phyloP scores from a whole-genome alignment of 164 flowering plant species.

The Sedum album region DNA sequence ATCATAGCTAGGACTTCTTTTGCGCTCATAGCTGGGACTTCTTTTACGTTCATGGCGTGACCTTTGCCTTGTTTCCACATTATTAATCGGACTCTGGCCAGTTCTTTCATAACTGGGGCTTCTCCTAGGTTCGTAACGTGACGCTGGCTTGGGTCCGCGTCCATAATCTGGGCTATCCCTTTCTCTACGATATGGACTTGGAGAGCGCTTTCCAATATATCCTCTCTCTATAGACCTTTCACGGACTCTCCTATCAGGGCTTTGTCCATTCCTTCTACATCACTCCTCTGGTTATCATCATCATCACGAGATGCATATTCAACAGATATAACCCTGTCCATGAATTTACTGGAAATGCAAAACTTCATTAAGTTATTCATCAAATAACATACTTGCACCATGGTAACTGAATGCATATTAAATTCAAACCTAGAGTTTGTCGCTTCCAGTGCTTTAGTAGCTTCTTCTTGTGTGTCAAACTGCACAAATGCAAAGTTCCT shows the following conservation, averaged over 20 bases:
- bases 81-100: background rate
- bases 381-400: too few species aligned
- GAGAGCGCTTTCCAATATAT: constrained; percentile 34
- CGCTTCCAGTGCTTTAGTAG: constrained; percentile 61
- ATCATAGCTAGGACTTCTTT: background rate
- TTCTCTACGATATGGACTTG: constrained; percentile 53
- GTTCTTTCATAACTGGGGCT: constrained; percentile 35
- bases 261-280: constrained; percentile 40
- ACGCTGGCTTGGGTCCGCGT: constrained; percentile 33
- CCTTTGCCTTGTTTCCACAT: background rate
- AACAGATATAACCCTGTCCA: constrained; percentile 87
- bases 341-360: constrained; percentile 56
- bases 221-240: constrained; percentile 40
- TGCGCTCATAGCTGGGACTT: background rate
- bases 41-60: constrained; percentile 1
- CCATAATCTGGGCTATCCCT: constrained; percentile 90
- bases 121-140: constrained; percentile 24
- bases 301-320: constrained; percentile 93
- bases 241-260: constrained; percentile 49
- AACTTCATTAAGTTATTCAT: background rate
- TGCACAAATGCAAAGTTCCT: constrained; percentile 93
- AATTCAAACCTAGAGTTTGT: constrained; percentile 43
- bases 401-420: background rate
- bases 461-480: constrained; percentile 87
- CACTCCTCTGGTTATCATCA: constrained; percentile 34